Evolutionary conservation across 441 rosid genomes (phyloP).

Genomic region (Erodium texanum): DNA sequence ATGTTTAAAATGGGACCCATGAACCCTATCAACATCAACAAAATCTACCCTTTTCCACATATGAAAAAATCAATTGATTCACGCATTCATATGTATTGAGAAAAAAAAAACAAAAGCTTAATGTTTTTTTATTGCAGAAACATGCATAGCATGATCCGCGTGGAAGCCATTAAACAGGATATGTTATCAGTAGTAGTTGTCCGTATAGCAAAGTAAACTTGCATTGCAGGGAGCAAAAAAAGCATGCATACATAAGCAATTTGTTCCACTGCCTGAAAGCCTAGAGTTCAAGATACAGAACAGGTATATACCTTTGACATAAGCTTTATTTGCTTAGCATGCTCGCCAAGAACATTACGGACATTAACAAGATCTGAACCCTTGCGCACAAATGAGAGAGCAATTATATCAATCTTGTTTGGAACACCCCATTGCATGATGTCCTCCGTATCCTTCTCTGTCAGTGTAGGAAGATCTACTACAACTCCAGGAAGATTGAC

Average conservation of each 20-base stretch:
- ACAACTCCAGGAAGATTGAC: conserved; percentile 93
- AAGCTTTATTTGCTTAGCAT: conserved; percentile 67
- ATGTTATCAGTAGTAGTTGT: neutral
- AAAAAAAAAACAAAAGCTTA: neutral
- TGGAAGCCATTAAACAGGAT: neutral
- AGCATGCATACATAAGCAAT: neutral
- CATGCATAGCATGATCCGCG: neutral
- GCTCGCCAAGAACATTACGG: conserved; percentile 61
- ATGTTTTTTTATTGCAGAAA: no score
- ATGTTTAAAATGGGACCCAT: no score
- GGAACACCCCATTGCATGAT: conserved; percentile 83
- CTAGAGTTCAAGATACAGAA: neutral
- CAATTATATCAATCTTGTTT: conserved; percentile 88
- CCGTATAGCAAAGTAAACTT: neutral
- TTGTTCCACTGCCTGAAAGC: neutral
- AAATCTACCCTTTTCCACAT: no score
- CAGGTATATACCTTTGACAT: conserved; percentile 75
- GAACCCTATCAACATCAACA: no score
- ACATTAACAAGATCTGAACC: conserved; percentile 85
- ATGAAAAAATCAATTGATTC: neutral
- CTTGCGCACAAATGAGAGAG: conserved; percentile 85
- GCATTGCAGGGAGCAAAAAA: neutral
- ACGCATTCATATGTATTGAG: neutral
- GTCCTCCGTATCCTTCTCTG: conserved; percentile 92
- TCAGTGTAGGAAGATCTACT: conserved; percentile 88